Conservation (phyloP, 1,284 basidiomycete genomes). For the Schizophyllum commune region DNA sequence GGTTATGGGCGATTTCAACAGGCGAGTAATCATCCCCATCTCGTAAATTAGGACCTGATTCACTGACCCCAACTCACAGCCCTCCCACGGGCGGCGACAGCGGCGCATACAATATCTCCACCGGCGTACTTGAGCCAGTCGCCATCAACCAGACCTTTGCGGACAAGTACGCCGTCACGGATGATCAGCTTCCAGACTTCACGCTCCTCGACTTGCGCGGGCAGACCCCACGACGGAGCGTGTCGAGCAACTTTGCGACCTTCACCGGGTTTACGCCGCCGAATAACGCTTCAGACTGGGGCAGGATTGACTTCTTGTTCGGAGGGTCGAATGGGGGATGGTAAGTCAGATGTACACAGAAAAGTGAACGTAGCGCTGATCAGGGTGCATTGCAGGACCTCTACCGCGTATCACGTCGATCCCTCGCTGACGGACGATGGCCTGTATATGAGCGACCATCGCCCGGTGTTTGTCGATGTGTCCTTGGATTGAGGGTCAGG, state of each 20-base stretch:
- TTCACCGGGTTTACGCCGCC: slow-evolving; percentile 44
- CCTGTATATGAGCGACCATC: slow-evolving; percentile 48
- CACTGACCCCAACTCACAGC: slow-evolving; percentile 13
- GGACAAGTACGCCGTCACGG: slow-evolving; percentile 29
- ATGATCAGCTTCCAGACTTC: slow-evolving; percentile 28
- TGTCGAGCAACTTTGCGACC: slow-evolving; percentile 45
- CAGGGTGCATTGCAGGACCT: slow-evolving; percentile 23
- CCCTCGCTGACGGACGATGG: slow-evolving; percentile 44
- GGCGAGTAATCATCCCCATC: no score
- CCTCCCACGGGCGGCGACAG: slow-evolving; percentile 30
- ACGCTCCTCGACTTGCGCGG: slow-evolving; percentile 39
- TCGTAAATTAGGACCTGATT: no score
- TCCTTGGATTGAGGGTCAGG: slow-evolving; percentile 13
- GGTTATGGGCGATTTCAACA: slow-evolving; percentile 51
- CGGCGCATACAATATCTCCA: slow-evolving; percentile 44
- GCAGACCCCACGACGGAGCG: slow-evolving; percentile 30
- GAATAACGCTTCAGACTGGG: slow-evolving; percentile 29
- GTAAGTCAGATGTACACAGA: slow-evolving; percentile 24
- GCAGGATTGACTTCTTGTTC: slow-evolving; percentile 47
- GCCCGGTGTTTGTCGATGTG: slow-evolving; percentile 43
- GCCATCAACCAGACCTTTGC: slow-evolving; percentile 37
- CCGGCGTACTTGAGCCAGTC: slow-evolving; percentile 31
- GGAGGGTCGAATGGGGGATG: slow-evolving; percentile 41
- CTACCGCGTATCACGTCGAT: slow-evolving; percentile 31
- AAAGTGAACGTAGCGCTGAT: not conserved